phyloP scores from a whole-genome alignment of 805 yeast genomes.

The Yarrowia yakushimensis region DNA sequence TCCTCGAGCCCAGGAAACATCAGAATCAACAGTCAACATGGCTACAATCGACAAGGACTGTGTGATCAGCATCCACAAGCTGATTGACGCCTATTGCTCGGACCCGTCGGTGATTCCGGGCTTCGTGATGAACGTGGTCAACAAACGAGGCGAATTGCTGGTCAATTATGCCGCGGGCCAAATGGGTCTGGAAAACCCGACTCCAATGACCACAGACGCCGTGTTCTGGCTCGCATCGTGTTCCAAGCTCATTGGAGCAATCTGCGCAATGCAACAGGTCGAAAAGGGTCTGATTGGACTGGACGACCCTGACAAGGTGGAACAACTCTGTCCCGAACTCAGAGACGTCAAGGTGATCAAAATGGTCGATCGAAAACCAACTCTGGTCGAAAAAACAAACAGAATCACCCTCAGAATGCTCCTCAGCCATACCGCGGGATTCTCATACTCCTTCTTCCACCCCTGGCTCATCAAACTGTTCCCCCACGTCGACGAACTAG shows the following conservation, averaged over 20 bases:
- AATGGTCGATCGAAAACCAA: slow-evolving; percentile 29
- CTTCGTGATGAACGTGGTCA: slow-evolving; percentile 16
- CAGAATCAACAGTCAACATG: neutral
- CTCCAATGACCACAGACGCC: slow-evolving; percentile 32
- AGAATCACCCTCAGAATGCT: slow-evolving; percentile 40
- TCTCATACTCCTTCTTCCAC: slow-evolving; percentile 38
- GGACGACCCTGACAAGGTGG: slow-evolving; percentile 38
- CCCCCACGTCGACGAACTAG: slow-evolving; percentile 26
- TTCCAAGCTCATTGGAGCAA: slow-evolving; percentile 38
- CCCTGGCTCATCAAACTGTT: slow-evolving; percentile 28
- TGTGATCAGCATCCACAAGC: slow-evolving; percentile 14
- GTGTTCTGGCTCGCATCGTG: slow-evolving; percentile 38
- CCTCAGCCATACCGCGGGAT: slow-evolving; percentile 42
- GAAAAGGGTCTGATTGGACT: slow-evolving; percentile 38
- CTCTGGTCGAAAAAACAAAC: slow-evolving; percentile 34
- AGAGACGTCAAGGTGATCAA: slow-evolving; percentile 28
- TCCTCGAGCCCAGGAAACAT: too few species aligned
- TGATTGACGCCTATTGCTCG: slow-evolving; percentile 6
- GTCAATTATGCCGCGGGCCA: slow-evolving; percentile 27
- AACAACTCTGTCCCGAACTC: slow-evolving; percentile 37
- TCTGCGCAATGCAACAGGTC: slow-evolving; percentile 38
- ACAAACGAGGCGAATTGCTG: slow-evolving; percentile 18
- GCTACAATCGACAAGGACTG: neutral
- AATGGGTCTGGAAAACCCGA: slow-evolving; percentile 24
- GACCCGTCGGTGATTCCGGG: neutral